Percentiles rank a stretch among this genome's conserved stretches.
Evolutionary conservation across 2,329 filamentous ascomycete genomes (phyloP).

Genomic region (Ceratocystis papillata): DNA sequence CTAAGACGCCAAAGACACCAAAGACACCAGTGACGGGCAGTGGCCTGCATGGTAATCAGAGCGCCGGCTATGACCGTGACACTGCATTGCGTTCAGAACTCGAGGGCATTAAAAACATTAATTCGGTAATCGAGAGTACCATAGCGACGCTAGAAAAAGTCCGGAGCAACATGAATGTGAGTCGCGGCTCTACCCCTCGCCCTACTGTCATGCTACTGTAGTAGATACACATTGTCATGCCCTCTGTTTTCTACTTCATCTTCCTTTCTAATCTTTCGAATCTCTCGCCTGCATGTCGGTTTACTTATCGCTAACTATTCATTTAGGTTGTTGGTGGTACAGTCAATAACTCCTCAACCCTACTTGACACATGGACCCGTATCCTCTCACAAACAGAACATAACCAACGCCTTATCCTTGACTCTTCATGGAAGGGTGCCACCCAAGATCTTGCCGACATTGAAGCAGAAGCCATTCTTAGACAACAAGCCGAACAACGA

Average conservation of each 20-base stretch:
- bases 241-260: background rate
- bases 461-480: slow-evolving; percentile 64
- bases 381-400: slow-evolving; percentile 96
- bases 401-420: slow-evolving; percentile 82
- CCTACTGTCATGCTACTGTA: too few species aligned
- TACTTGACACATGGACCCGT: slow-evolving; percentile 90
- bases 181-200: slow-evolving; percentile 25
- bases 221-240: background rate
- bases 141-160: slow-evolving; percentile 60
- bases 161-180: slow-evolving; percentile 65
- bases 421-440: slow-evolving; percentile 81
- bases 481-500: slow-evolving; percentile 67
- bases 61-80: slow-evolving; percentile 40
- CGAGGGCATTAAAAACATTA: slow-evolving; percentile 73
- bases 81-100: slow-evolving; percentile 66
- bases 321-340: slow-evolving; percentile 69
- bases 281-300: background rate
- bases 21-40: slow-evolving; percentile 36
- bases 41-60: slow-evolving; percentile 31
- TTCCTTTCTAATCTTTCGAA: background rate
- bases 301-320: background rate
- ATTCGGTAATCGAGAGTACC: slow-evolving; percentile 72
- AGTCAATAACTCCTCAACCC: slow-evolving; percentile 73
- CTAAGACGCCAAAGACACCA: slow-evolving; percentile 41
- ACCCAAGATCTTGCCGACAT: slow-evolving; percentile 76